A percentile compares a stretch with the other conserved stretches of the same genome.
Conservation (phyloP, 2,329 filamentous ascomycete genomes). For the Xylaria sp. region DNA sequence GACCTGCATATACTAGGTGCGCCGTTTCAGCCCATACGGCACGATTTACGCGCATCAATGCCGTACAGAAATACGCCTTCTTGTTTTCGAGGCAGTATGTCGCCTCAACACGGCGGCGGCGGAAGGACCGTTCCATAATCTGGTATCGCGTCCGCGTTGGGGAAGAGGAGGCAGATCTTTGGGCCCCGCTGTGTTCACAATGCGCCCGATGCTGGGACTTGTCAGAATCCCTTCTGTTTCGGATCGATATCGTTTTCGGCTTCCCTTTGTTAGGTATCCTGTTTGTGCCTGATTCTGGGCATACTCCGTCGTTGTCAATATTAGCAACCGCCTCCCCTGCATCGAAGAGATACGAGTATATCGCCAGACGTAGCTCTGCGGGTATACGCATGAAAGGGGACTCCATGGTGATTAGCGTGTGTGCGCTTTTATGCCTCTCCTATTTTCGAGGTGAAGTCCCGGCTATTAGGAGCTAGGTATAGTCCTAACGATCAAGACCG, state of each 20-base stretch:
- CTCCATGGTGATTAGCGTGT: conserved; percentile 19
- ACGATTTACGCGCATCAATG: conserved; percentile 59
- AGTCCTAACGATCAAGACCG: background rate
- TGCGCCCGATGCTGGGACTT: background rate
- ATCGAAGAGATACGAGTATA: conserved; percentile 58
- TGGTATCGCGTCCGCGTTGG: conserved; percentile 54
- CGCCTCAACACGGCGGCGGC: conserved; percentile 59
- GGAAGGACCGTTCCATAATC: conserved; percentile 54
- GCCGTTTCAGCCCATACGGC: conserved; percentile 66
- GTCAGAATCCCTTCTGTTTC: conserved; percentile 45
- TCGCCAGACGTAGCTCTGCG: conserved; percentile 57
- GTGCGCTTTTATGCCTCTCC: background rate
- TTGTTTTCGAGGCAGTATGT: conserved; percentile 63
- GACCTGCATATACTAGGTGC: conserved; percentile 64
- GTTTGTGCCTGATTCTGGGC: background rate
- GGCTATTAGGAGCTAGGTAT: too few relatives aligned
- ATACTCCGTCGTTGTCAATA: conserved; percentile 44
- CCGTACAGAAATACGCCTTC: conserved; percentile 53
- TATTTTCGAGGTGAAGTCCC: background rate
- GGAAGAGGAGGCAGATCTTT: background rate
- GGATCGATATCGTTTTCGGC: conserved; percentile 53
- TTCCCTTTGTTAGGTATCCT: background rate
- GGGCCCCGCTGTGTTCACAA: background rate
- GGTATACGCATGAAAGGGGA: conserved; percentile 52
- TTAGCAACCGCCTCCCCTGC: conserved; percentile 38